Evolutionary conservation across 208 protist genomes (phyloP).

Genomic region (Trypanosoma vivax): DNA sequence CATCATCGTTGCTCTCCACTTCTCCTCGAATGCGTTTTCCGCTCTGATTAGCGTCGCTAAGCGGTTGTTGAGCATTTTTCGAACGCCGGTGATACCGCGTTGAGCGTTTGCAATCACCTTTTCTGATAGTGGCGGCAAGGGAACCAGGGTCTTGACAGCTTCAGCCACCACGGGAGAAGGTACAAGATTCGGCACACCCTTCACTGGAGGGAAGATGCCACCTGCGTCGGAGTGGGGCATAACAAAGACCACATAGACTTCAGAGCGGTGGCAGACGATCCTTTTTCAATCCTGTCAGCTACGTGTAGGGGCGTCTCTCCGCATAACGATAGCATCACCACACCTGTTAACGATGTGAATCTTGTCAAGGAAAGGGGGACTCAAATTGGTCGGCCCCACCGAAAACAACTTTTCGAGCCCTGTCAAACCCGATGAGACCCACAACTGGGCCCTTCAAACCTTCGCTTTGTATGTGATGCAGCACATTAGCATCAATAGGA

Average conservation of each 20-base stretch:
- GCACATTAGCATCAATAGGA: slow-evolving; percentile 8
- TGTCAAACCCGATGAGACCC: slow-evolving; percentile 6
- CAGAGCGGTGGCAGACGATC: neutral
- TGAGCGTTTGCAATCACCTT: slow-evolving; percentile 19
- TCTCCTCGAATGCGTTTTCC: slow-evolving; percentile 59
- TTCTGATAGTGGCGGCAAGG: slow-evolving; percentile 18
- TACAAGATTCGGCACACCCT: slow-evolving; percentile 6
- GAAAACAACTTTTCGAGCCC: slow-evolving; percentile 12
- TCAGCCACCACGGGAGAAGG: slow-evolving; percentile 7
- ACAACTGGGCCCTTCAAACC: slow-evolving; percentile 8
- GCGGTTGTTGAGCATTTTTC: slow-evolving; percentile 48
- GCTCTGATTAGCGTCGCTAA: slow-evolving; percentile 42
- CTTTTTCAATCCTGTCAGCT: slow-evolving; percentile 28
- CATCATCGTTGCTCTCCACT: slow-evolving; percentile 57
- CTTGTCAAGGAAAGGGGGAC: slow-evolving; percentile 21
- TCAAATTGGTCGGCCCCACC: slow-evolving; percentile 6
- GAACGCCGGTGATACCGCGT: slow-evolving; percentile 14
- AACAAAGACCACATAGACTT: slow-evolving; percentile 19
- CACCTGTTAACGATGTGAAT: slow-evolving; percentile 6
- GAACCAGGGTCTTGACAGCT: slow-evolving; percentile 17
- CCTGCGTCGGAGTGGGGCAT: neutral
- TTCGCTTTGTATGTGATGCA: slow-evolving; percentile 1
- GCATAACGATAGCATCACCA: slow-evolving; percentile 37
- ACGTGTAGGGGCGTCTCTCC: slow-evolving; percentile 54
- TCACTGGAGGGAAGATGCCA: neutral